phyloP scores from a whole-genome alignment of 352 stramenopile species.

The Blastocystis sp. region DNA sequence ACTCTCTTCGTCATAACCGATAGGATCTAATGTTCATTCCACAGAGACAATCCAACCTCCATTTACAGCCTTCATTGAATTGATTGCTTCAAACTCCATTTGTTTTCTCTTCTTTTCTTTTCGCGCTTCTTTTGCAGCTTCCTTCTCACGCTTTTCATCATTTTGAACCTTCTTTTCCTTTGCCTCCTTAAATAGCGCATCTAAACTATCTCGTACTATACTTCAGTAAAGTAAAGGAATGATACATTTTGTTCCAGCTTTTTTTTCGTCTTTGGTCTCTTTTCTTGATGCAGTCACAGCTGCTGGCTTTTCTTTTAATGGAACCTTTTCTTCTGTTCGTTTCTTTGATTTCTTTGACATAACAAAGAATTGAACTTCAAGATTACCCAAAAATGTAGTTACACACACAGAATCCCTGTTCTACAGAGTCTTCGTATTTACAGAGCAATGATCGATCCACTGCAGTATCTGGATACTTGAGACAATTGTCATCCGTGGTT shows the following conservation, averaged over 20 bases:
- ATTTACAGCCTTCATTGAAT: slow-evolving; percentile 19
- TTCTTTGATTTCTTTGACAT: slow-evolving; percentile 46
- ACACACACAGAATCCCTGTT: slow-evolving; percentile 26
- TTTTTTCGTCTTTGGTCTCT: background rate
- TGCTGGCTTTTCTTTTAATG: background rate
- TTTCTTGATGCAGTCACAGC: background rate
- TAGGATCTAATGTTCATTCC: slow-evolving; percentile 21
- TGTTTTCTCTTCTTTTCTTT: background rate
- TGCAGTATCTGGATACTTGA: background rate
- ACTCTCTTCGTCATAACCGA: slow-evolving; percentile 47
- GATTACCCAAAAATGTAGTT: background rate
- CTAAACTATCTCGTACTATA: background rate
- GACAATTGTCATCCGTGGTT: slow-evolving; percentile 4
- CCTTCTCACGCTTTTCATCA: slow-evolving; percentile 35
- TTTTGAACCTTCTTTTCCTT: slow-evolving; percentile 50
- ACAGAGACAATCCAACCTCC: background rate
- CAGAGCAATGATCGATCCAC: background rate
- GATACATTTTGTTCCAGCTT: background rate
- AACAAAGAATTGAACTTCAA: background rate
- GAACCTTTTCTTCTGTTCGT: background rate
- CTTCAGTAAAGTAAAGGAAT: background rate
- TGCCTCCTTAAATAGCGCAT: slow-evolving; percentile 16
- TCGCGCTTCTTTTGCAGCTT: background rate
- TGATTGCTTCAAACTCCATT: slow-evolving; percentile 39
- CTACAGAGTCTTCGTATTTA: background rate